These are phyloP conservation scores for Cyclotella atomus DNA, from an alignment of 108 stramenopile species.

Conservation along the genomic window DNA sequence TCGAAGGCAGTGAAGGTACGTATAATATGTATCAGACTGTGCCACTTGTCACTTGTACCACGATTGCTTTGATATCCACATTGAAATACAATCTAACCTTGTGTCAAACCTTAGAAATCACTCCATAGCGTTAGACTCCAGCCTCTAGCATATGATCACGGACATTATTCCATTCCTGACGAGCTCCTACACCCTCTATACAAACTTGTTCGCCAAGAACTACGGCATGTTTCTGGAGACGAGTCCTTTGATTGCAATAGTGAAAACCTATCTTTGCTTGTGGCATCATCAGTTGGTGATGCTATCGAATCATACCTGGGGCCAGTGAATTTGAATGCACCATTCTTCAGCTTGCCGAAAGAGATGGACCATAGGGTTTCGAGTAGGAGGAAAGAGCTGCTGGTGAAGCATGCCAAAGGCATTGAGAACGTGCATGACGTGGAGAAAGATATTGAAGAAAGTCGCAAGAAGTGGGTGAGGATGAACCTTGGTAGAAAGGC, in stretches of 20 bases:
- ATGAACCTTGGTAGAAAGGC: conserved; percentile 22
- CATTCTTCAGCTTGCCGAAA: conserved; percentile 31
- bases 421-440: conserved; percentile 32
- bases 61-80: too few relatives aligned
- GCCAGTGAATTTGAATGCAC: conserved; percentile 33
- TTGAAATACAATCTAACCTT: too few relatives aligned
- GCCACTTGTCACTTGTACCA: too few relatives aligned
- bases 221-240: conserved; percentile 6
- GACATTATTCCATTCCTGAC: conserved; percentile 27
- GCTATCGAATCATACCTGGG: conserved; percentile 42
- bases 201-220: conserved; percentile 27
- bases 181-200: conserved; percentile 27
- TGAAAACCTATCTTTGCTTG: conserved; percentile 30
- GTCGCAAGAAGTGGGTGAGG: conserved; percentile 29
- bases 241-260: conserved; percentile 17
- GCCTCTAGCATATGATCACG: conserved; percentile 18
- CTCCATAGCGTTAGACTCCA: conserved; percentile 23
- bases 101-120: conserved; percentile 13
- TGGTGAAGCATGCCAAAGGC: conserved; percentile 40
- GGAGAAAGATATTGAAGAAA: conserved; percentile 28
- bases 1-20: conserved; percentile 35
- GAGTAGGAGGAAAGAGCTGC: conserved; percentile 19
- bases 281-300: conserved; percentile 30
- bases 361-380: conserved; percentile 38
- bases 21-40: background rate